Conservation (phyloP, 345 rosid genomes). For the Rhodomyrtus tomentosa region DNA sequence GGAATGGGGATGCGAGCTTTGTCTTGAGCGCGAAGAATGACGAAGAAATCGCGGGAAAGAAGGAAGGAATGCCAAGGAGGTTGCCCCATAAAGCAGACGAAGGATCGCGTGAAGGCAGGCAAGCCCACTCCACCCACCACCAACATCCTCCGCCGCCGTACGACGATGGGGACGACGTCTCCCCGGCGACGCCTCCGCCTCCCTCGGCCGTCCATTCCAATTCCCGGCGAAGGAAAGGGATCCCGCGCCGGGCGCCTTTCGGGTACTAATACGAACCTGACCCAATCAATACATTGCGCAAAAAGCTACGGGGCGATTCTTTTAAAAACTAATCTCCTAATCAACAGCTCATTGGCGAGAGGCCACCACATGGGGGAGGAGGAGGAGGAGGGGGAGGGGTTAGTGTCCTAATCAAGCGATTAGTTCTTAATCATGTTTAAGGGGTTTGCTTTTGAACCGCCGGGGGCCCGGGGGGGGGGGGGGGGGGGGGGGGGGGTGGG, state of each 20-base stretch:
- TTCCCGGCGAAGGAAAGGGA: constrained; percentile 35
- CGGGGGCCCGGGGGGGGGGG: too few species aligned
- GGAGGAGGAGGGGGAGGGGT: neutral
- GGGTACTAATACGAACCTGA: neutral
- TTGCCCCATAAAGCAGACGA: constrained; percentile 17
- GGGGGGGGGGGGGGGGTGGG: too few species aligned
- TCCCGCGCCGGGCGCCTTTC: constrained; percentile 35
- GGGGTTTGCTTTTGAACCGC: neutral
- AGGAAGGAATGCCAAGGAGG: constrained; percentile 1
- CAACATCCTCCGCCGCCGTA: neutral
- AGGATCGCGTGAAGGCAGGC: neutral
- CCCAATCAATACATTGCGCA: neutral
- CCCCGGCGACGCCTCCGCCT: neutral
- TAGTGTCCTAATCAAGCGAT: neutral
- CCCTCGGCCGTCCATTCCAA: neutral
- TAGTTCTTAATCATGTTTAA: neutral
- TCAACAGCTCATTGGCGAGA: neutral
- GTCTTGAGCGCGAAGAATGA: constrained; percentile 1
- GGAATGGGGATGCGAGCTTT: constrained; percentile 1
- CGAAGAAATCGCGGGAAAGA: constrained; percentile 1
- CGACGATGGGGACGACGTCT: neutral
- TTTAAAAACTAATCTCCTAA: neutral
- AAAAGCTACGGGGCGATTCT: neutral
- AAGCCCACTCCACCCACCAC: neutral
- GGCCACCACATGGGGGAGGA: neutral